Evolutionary conservation across 345 rosid genomes (phyloP), one percentile per base, ranked within the genome.

Genomic region (Boechera stricta): DNA sequence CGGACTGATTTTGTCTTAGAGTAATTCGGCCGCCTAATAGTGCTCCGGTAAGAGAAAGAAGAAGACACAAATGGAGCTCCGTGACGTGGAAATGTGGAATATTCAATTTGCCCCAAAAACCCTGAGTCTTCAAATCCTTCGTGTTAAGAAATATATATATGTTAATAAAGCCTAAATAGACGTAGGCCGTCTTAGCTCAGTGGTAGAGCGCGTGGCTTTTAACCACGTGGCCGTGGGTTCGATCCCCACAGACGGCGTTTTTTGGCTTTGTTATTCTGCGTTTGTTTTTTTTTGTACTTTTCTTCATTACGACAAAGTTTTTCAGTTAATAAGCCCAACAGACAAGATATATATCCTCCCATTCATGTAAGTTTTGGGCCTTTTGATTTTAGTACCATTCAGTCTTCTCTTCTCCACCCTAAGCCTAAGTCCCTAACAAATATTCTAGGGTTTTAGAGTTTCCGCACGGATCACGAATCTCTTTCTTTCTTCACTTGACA

Each of bases 141-240:
- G 9, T 38, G 11, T 0, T 0, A 9, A 9, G 21, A 21, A 42
- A 11, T 42, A 42, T 3, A 42, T 3, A 9, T 10, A 10, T 3
- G 1, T 0, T 6, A 24, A 0, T 3, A 3, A 2, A 3, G 1
- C 24, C 1, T 21, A 21, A 21, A 1, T 21, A 1, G 1, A 11
- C 45, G 33, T n/a, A 32, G 1, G 88, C 88, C 90, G 86, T 82
- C 90, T 85, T 86, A 85, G 94, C 94, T 89, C 89, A 89, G 90
- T 26, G 92, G 90, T 86, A 86, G 90, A 89, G 92, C 91, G 91
- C 89, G 73, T 89, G 91, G 86, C 90, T 87, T 87, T 87, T 85
- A 89, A 87, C 85, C 89, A 85, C 75, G 92, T 88, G 90, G 90
- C 82, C 90, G 89, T 81, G 91, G 87, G 89, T 88, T 90, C 92